Evolutionary conservation across 2,329 filamentous ascomycete species (phyloP).

Genomic region (Didymella exigua): DNA sequence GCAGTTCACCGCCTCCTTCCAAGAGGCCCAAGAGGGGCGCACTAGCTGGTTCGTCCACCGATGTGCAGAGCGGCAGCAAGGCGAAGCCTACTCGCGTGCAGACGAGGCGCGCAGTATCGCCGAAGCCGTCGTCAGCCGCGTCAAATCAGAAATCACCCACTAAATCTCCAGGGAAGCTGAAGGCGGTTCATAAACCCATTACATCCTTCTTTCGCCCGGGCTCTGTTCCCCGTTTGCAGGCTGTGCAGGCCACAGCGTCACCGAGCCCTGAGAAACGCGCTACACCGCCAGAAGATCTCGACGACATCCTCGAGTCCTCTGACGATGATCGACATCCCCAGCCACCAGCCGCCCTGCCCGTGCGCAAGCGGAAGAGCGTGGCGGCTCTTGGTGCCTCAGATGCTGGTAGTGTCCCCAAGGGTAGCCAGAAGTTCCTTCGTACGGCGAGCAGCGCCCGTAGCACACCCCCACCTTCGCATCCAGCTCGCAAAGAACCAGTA

Average conservation of each 20-base stretch:
- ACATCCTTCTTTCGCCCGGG: slow-evolving; percentile 57
- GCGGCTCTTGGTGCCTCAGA: slow-evolving; percentile 18
- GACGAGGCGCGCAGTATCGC: slow-evolving; percentile 29
- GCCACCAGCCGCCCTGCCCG: slow-evolving; percentile 31
- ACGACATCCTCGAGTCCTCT: slow-evolving; percentile 48
- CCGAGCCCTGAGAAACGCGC: slow-evolving; percentile 48
- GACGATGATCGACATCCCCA: slow-evolving; percentile 35
- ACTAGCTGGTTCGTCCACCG: slow-evolving; percentile 29
- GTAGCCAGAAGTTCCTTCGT: slow-evolving; percentile 55
- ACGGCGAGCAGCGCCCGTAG: slow-evolving; percentile 42
- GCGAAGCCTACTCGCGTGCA: slow-evolving; percentile 25
- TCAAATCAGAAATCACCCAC: slow-evolving; percentile 34
- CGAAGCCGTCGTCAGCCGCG: slow-evolving; percentile 25
- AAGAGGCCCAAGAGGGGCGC: slow-evolving; percentile 39
- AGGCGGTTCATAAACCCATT: slow-evolving; percentile 51
- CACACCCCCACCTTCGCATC: slow-evolving; percentile 37
- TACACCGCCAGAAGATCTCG: slow-evolving; percentile 36
- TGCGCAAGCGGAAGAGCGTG: slow-evolving; percentile 39
- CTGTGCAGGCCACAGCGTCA: slow-evolving; percentile 46
- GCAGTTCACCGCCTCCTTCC: slow-evolving; percentile 39
- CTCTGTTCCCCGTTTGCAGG: slow-evolving; percentile 50
- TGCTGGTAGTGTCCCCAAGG: slow-evolving; percentile 27
- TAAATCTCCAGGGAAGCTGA: slow-evolving; percentile 45
- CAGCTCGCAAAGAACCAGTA: slow-evolving; percentile 40
- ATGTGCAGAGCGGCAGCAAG: slow-evolving; percentile 23